Evolutionary conservation across 1,139 yeast species (phyloP), one percentile per base, ranked within the genome.

Genomic region (Scheffersomyces cryptocercus): DNA sequence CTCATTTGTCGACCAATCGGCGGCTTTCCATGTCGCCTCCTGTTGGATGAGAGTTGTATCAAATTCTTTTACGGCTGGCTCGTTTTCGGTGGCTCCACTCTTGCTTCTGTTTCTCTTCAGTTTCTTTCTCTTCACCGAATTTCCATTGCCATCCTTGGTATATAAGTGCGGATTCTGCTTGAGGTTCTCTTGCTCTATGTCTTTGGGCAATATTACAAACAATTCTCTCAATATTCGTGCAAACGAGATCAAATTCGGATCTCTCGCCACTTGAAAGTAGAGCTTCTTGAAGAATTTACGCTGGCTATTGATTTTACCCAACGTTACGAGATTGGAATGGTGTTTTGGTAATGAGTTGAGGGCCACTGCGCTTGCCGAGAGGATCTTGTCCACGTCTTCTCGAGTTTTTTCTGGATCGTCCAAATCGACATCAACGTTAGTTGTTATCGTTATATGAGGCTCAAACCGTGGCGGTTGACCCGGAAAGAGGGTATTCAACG

Each of bases 371-470:
- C 89, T 81, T 15, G 87, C 79, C 10, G 83, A 81, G 28, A 88
- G 70, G 2, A 88, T 79, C 29, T 75, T 70, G 48, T 79, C 81
- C 2, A 84, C 87, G 44, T 81, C 85, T 28, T 74, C 79, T 30
- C 74, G 73, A 11, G 77, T 71, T 36, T 72, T 65, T 10, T 51
- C 61, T 16, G 65, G 54, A 42, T 73, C 66, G 5, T 62, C 63
- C 47, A 68, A 52, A 44, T 69, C 65, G 34, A 83, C 68, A 3
- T 64, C 65, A 30, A 87, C 68, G 46, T 81, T 77, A 28, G 89
- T 76, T 2, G 91, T 81, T 31, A 88, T 74, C 2, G 96, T 88
- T 35, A 88, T 75, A 59, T 88, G 96, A 4, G 96, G 96, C 46
- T 81, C 87, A 52, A 87, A 84, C 35, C 58, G 61, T 2, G 79